phyloP scores from a whole-genome alignment of 345 rosid genomes.

The Ricinus communis region DNA sequence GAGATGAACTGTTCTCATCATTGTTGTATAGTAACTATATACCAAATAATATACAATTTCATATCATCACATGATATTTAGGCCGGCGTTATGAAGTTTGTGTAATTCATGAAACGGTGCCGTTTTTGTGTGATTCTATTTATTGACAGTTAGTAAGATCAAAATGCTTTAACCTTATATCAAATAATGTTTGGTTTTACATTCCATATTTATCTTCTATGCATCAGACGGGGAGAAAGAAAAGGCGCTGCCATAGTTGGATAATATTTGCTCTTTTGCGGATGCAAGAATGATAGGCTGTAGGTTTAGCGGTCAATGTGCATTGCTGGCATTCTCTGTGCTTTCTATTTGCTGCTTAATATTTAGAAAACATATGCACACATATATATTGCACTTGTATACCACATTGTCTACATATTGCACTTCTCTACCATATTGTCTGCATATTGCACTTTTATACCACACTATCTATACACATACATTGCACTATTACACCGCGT shows the following conservation, averaged over 20 bases:
- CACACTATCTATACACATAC: not conserved
- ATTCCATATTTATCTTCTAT: not conserved
- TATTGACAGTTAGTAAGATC: not conserved
- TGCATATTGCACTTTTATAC: not conserved
- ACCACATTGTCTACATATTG: not conserved
- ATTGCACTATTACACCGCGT: not conserved
- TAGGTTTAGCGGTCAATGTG: not conserved
- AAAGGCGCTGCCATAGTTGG: not conserved
- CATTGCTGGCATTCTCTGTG: constrained; percentile 7
- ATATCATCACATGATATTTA: not conserved
- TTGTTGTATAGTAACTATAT: not conserved
- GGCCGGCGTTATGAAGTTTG: not conserved
- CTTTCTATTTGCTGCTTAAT: constrained; percentile 2
- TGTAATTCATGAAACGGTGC: not conserved
- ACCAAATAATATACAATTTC: constrained; percentile 2
- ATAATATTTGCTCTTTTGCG: not conserved
- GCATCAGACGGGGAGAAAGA: not conserved
- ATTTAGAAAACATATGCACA: not conserved
- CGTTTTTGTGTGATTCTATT: not conserved
- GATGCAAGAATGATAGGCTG: not conserved
- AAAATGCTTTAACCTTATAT: not conserved
- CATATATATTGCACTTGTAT: not conserved
- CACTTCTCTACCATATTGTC: not conserved
- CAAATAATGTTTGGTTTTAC: not conserved
- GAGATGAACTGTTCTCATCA: constrained; percentile 3